phyloP scores from a whole-genome alignment of 306 rosid species.

The Trichosanthes truncata region DNA sequence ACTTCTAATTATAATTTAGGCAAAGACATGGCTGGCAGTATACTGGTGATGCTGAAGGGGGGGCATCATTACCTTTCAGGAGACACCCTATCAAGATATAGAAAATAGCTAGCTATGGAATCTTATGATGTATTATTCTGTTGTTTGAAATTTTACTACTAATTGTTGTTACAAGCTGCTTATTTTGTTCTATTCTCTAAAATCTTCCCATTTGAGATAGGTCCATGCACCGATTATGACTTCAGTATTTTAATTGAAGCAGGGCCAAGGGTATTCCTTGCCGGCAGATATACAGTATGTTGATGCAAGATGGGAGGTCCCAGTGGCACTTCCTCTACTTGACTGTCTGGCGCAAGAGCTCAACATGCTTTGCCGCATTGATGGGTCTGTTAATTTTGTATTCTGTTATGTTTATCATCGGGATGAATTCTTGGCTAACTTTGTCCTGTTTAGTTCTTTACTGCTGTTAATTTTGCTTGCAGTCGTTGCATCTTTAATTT shows the following conservation, averaged over 20 bases:
- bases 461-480: neutral
- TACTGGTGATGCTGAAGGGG: neutral
- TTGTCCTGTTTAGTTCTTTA: neutral
- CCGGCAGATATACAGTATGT: slow-evolving; percentile 92
- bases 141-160: neutral
- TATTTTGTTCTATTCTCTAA: neutral
- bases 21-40: neutral
- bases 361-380: slow-evolving; percentile 64
- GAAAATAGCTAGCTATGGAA: neutral
- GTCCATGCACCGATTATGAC: neutral
- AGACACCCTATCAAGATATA: neutral
- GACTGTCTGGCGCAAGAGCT: slow-evolving; percentile 82
- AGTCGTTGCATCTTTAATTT: neutral
- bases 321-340: slow-evolving; percentile 80
- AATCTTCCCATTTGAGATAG: neutral
- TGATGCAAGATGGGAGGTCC: slow-evolving; percentile 78
- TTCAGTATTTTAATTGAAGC: slow-evolving; percentile 14
- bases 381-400: slow-evolving; percentile 55
- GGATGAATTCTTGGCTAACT: slow-evolving; percentile 3
- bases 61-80: neutral
- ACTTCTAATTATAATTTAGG: neutral
- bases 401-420: neutral
- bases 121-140: neutral
- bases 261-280: slow-evolving; percentile 91
- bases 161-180: neutral